Evolutionary conservation across 441 rosid genomes (phyloP).

Genomic region (Eutrema salsugineum): DNA sequence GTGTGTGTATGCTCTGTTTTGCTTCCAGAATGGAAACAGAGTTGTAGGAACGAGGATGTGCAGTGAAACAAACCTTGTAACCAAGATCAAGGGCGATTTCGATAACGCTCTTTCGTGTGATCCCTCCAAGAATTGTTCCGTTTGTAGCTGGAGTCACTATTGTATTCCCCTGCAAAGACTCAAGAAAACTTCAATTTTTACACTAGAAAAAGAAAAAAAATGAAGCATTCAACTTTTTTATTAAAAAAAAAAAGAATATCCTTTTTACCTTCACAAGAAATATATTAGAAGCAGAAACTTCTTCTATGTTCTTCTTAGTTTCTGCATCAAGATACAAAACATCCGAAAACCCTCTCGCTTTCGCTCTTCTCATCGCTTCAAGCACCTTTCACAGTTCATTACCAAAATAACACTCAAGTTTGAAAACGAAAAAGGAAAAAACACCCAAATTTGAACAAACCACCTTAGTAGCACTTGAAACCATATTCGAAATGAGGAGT

Average conservation of each 20-base stretch:
- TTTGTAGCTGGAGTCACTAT: conserved; percentile 64
- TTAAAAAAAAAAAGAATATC: neutral
- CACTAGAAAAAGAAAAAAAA: neutral
- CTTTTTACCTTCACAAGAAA: conserved; percentile 60
- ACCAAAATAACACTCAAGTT: neutral
- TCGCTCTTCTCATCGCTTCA: conserved; percentile 59
- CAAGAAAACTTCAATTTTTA: conserved; percentile 2
- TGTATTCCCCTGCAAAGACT: conserved; percentile 45
- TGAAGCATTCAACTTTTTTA: neutral
- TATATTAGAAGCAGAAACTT: conserved; percentile 80
- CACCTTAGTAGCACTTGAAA: neutral
- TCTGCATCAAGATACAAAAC: conserved; percentile 75
- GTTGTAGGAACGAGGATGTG: neutral
- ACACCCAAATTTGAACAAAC: neutral
- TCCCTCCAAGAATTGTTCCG: conserved; percentile 73
- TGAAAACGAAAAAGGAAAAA: neutral
- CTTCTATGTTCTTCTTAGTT: conserved; percentile 59
- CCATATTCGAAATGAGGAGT: neutral
- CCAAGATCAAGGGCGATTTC: conserved; percentile 69
- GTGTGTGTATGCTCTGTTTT: neutral
- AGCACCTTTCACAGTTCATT: conserved; percentile 39
- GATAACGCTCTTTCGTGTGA: conserved; percentile 70
- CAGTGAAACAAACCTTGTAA: conserved; percentile 44
- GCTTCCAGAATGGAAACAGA: neutral
- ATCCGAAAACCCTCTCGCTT: conserved; percentile 77